These are phyloP conservation scores for Globisporangium splendens DNA, from an alignment of 352 stramenopile genomes.

Conservation along the genomic window DNA sequence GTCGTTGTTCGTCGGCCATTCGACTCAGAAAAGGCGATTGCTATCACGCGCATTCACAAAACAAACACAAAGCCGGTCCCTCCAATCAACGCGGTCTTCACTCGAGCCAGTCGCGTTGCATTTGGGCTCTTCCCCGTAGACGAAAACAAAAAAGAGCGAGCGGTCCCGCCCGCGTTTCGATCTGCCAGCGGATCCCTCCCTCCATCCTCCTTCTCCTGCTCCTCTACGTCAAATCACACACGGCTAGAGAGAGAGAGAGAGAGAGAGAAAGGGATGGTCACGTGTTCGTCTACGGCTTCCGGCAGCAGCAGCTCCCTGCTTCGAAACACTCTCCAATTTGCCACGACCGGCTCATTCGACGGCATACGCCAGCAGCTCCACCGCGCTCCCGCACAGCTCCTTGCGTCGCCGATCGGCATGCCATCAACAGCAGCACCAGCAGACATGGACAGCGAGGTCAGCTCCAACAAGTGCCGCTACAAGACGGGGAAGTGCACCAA, in stretches of 20 bases:
- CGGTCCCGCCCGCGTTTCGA: too few relatives aligned
- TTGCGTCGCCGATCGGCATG: background rate
- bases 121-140: background rate
- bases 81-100: background rate
- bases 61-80: background rate
- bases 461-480: conserved; percentile 53
- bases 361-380: background rate
- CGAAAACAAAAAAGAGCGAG: background rate
- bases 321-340: background rate
- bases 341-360: background rate
- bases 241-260: too few relatives aligned
- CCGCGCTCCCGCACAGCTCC: background rate
- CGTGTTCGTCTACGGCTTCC: background rate
- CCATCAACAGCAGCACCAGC: background rate
- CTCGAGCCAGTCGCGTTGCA: background rate
- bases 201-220: background rate
- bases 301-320: background rate
- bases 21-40: background rate
- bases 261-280: background rate
- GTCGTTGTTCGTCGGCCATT: background rate
- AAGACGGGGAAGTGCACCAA: conserved; percentile 88
- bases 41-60: background rate
- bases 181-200: background rate
- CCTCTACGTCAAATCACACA: background rate
- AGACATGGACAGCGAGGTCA: conserved; percentile 11